phyloP scores from a whole-genome alignment of 805 yeast species.

The Wickerhamomyces kurtzmanii region DNA sequence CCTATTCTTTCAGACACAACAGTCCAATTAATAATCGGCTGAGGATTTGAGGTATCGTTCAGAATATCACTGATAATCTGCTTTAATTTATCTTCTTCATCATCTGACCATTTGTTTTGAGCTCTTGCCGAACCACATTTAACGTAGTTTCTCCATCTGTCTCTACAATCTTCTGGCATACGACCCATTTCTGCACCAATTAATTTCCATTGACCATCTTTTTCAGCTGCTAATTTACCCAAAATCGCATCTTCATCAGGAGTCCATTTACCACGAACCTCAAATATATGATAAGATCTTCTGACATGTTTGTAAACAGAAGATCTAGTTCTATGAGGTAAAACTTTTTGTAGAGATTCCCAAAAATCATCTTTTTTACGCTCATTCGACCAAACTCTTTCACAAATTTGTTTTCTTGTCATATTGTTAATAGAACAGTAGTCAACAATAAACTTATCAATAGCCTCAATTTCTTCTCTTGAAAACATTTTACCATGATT shows the following conservation, averaged over 20 bases:
- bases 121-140: constrained; percentile 79
- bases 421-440: constrained; percentile 57
- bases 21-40: constrained; percentile 76
- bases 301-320: constrained; percentile 90
- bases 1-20: constrained; percentile 83
- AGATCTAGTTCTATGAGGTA: constrained; percentile 82
- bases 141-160: constrained; percentile 91
- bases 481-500: constrained; percentile 33
- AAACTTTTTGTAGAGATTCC: constrained; percentile 70
- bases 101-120: constrained; percentile 68
- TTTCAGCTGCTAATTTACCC: constrained; percentile 49
- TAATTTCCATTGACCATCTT: constrained; percentile 81
- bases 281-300: constrained; percentile 79
- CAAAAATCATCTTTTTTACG: constrained; percentile 84
- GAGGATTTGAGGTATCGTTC: constrained; percentile 21
- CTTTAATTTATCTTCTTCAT: constrained; percentile 58
- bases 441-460: constrained; percentile 63
- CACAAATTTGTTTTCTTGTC: constrained; percentile 62
- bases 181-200: constrained; percentile 75
- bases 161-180: constrained; percentile 98
- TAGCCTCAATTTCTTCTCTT: constrained; percentile 55
- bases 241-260: constrained; percentile 67
- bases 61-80: constrained; percentile 43
- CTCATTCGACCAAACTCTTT: constrained; percentile 80
- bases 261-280: constrained; percentile 87